phyloP scores from a whole-genome alignment of 805 yeast genomes.

The Millerozyma acaciae region DNA sequence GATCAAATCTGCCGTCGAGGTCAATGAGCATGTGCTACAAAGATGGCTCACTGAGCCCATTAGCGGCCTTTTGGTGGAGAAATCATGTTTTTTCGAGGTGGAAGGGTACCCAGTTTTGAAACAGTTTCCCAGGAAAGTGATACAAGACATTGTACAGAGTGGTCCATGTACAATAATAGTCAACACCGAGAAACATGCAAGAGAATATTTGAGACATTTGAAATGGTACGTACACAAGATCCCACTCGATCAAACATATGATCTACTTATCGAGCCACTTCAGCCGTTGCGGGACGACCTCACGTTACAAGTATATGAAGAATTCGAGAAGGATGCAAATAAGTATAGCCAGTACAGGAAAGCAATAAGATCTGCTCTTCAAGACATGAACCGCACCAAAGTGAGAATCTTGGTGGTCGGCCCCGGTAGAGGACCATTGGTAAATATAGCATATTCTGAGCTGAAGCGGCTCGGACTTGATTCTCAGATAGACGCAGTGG shows the following conservation, averaged over 20 bases:
- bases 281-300: conserved; percentile 65
- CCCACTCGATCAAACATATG: conserved; percentile 2
- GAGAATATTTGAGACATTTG: background rate
- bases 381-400: conserved; percentile 10
- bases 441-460: conserved; percentile 34
- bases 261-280: conserved; percentile 47
- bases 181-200: background rate
- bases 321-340: conserved; percentile 64
- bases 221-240: conserved; percentile 2
- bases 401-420: conserved; percentile 61
- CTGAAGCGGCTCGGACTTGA: background rate
- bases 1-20: background rate
- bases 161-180: background rate
- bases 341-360: conserved; percentile 67
- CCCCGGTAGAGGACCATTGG: conserved; percentile 84
- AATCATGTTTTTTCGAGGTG: background rate
- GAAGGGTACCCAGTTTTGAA: background rate
- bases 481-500: conserved; percentile 48
- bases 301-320: conserved; percentile 55
- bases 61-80: background rate
- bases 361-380: conserved; percentile 60
- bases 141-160: background rate
- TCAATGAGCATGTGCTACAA: background rate
- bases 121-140: background rate
- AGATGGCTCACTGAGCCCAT: conserved; percentile 2